These are phyloP conservation scores for Kandelia obovata DNA, from an alignment of 345 rosid species.

Conservation along the genomic window DNA sequence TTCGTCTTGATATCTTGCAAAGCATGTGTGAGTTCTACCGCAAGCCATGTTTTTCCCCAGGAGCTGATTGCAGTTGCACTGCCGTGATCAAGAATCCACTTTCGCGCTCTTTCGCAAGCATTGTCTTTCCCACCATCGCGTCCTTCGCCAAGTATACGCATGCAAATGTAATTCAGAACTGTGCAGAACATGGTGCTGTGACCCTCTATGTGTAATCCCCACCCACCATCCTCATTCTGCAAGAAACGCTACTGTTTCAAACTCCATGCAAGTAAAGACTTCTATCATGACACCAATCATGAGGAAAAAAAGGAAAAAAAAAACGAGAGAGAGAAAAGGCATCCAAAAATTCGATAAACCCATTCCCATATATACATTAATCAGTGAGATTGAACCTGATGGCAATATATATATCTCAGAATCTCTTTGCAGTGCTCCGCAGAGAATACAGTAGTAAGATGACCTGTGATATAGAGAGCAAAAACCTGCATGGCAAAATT, in stretches of 20 bases:
- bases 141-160: conserved; percentile 23
- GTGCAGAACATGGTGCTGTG: conserved; percentile 31
- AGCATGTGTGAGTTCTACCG: conserved; percentile 1
- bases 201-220: conserved; percentile 26
- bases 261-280: too few species aligned
- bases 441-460: conserved; percentile 13
- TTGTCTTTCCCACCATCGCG: conserved; percentile 14
- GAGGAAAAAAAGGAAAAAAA: too few species aligned
- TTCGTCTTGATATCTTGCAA: too few species aligned
- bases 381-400: conserved; percentile 6
- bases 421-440: conserved; percentile 16
- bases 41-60: conserved; percentile 31
- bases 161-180: conserved; percentile 20
- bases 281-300: too few species aligned
- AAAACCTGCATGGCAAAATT: conserved; percentile 6
- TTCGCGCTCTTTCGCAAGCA: conserved; percentile 21
- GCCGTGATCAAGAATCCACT: conserved; percentile 25
- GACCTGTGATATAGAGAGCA: conserved; percentile 21
- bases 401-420: conserved; percentile 19
- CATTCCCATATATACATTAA: not conserved
- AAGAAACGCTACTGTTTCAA: too few species aligned
- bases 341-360: too few species aligned
- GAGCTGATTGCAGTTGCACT: conserved; percentile 22
- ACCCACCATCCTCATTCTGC: conserved; percentile 28
- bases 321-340: too few species aligned